Evolutionary conservation across 768 basidiomycete species (phyloP), one percentile per base, ranked within the genome.

Genomic region (Tulasnella sp.): DNA sequence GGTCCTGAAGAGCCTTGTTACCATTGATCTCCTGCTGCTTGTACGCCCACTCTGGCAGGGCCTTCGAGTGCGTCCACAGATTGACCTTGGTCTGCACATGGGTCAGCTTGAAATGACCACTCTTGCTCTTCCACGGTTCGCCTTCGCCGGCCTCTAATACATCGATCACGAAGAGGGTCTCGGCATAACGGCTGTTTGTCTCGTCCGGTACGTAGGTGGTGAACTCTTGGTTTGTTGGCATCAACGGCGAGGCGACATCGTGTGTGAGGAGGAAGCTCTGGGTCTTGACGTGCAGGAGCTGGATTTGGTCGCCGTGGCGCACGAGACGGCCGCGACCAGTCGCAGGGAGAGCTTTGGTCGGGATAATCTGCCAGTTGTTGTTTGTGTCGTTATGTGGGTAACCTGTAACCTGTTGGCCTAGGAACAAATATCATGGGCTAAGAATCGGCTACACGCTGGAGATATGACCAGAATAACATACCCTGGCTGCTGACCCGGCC

Each of bases 161-260:
- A 5, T 79, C 70, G 11, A 99, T 66, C 64, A 80, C 75, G 80
- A 97, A 99, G 8, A 93, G 77, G 0, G 95, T 97, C 61, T 99
- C 94, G 63, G 90, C 88, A 69, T 86, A 78, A 51, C 87, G 79
- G 7, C 78, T 76, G 58, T 82, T 74, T 64, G 95, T 88, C 62
- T 88, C 85, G 67, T 81, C 85, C 3, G 84, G 70, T 82, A 84
- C 86, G 23, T 42, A 59, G 0, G 96, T 98, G 4, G 96, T 99
- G 72, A 98, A 93, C 71, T 99, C 96, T 69, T 97, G 93, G 70
- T 98, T 98, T 50, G 96, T 99, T 15, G 96, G 85, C 86, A 91
- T 94, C 51, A 93, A 80, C 3, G 96, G 89, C 0, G 91, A 96
- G 0, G 96, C 96, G 60, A 99, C 96, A 70, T 99, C 96, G 67